Conservation (phyloP, 371 early-diverging fungal species). For the Lichtheimia hyalospora region DNA sequence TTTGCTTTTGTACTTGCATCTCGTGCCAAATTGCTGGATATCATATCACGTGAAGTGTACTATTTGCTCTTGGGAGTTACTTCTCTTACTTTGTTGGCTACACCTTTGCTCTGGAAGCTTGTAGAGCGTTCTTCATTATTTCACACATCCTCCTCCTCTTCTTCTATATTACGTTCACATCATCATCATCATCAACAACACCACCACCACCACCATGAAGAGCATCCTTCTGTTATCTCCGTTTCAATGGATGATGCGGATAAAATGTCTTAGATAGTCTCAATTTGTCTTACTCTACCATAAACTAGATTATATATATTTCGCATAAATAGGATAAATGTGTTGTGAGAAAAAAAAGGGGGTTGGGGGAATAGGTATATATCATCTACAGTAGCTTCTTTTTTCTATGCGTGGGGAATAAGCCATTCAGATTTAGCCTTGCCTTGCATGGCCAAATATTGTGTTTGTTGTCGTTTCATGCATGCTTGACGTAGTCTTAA, state of each 20-base stretch:
- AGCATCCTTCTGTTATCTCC: slow-evolving; percentile 12
- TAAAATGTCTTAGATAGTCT: slow-evolving; percentile 19
- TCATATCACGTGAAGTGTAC: slow-evolving; percentile 59
- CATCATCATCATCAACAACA: slow-evolving; percentile 12
- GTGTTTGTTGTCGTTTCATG: slow-evolving; percentile 35
- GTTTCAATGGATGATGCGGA: slow-evolving; percentile 20
- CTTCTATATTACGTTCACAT: not conserved
- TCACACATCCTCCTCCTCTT: slow-evolving; percentile 7
- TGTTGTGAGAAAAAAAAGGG: not conserved
- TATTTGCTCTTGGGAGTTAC: slow-evolving; percentile 59
- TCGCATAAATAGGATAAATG: not conserved
- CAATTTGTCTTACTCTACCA: slow-evolving; percentile 2
- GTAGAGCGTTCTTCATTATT: slow-evolving; percentile 15
- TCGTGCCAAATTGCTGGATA: slow-evolving; percentile 53
- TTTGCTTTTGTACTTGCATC: slow-evolving; percentile 64
- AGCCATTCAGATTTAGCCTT: slow-evolving; percentile 24
- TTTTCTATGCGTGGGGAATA: slow-evolving; percentile 22
- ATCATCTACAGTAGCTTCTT: not conserved
- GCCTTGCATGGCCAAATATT: slow-evolving; percentile 26
- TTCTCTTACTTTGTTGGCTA: slow-evolving; percentile 52
- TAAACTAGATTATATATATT: not conserved
- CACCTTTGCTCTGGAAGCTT: slow-evolving; percentile 55
- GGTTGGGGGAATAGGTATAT: not conserved
- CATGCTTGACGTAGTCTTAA: slow-evolving; percentile 34
- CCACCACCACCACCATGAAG: slow-evolving; percentile 12